Percentiles rank a stretch among this genome's conserved stretches.
phyloP scores from a whole-genome alignment of 805 yeast genomes.

The Yamadazyma sp. region DNA sequence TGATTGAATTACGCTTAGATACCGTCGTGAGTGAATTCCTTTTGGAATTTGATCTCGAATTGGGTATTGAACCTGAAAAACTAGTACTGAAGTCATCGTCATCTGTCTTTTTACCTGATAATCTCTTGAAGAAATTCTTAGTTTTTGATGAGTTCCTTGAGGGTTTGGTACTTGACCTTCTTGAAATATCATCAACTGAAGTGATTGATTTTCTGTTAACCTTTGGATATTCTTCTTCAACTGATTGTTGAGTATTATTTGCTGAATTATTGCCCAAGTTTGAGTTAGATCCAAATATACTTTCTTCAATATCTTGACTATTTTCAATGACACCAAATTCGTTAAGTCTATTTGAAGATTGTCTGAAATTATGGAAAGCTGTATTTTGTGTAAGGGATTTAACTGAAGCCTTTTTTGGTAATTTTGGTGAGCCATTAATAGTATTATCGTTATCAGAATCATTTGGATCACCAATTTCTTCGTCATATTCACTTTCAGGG shows the following conservation, averaged over 20 bases:
- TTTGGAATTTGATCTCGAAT: too few relatives aligned
- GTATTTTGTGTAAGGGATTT: slow-evolving; percentile 33
- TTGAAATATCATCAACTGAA: neutral
- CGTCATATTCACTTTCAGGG: slow-evolving; percentile 1
- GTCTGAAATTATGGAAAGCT: slow-evolving; percentile 33
- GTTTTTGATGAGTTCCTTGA: slow-evolving; percentile 22
- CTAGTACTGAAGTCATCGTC: slow-evolving; percentile 10
- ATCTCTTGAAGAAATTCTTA: slow-evolving; percentile 29
- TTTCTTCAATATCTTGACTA: too few relatives aligned
- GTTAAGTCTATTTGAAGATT: slow-evolving; percentile 2
- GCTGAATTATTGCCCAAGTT: too few relatives aligned
- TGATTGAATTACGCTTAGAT: slow-evolving; percentile 14
- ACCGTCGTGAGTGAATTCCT: too few relatives aligned
- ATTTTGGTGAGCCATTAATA: slow-evolving; percentile 5
- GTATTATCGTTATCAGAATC: slow-evolving; percentile 1
- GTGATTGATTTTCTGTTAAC: too few relatives aligned
- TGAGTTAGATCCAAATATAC: too few relatives aligned
- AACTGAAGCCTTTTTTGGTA: slow-evolving; percentile 9
- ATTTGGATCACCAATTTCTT: neutral
- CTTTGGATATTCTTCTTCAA: too few relatives aligned
- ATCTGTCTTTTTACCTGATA: slow-evolving; percentile 25
- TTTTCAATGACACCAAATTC: slow-evolving; percentile 4
- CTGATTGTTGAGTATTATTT: too few relatives aligned
- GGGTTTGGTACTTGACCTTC: neutral
- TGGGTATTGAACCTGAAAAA: too few relatives aligned